Evolutionary conservation across 1,284 basidiomycete species (phyloP).

Genomic region (Fomitopsis schrenkii): DNA sequence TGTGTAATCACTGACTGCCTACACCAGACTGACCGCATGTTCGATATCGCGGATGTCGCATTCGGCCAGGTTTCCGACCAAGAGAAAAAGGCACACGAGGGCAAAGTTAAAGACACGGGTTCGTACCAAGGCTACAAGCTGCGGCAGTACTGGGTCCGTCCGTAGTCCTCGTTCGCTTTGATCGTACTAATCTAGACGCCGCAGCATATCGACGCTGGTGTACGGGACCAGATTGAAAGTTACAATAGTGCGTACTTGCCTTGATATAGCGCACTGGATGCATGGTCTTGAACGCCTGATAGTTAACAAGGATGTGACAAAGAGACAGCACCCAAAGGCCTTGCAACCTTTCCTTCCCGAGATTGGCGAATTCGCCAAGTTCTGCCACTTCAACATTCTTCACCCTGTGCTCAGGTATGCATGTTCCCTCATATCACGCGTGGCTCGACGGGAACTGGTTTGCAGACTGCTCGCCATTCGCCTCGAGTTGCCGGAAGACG

Average conservation of each 20-base stretch:
- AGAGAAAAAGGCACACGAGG: constrained; percentile 53
- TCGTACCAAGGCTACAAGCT: constrained; percentile 61
- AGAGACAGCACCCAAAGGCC: constrained; percentile 42
- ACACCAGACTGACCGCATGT: constrained; percentile 39
- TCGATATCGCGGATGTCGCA: constrained; percentile 57
- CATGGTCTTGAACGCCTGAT: background rate
- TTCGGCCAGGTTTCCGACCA: constrained; percentile 44
- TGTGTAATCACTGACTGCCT: background rate
- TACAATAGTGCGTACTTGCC: constrained; percentile 43
- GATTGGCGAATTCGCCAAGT: constrained; percentile 44
- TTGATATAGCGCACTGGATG: background rate
- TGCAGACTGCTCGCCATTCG: constrained; percentile 41
- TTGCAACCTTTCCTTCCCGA: constrained; percentile 56
- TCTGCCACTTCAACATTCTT: constrained; percentile 49
- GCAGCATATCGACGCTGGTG: constrained; percentile 51
- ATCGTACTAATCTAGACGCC: background rate
- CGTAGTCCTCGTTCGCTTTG: no score
- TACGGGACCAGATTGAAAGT: constrained; percentile 54
- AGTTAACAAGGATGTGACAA: constrained; percentile 49
- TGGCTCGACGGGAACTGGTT: constrained; percentile 21
- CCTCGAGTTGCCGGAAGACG: constrained; percentile 30
- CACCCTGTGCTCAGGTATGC: constrained; percentile 46
- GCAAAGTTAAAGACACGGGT: constrained; percentile 44
- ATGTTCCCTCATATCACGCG: constrained; percentile 30
- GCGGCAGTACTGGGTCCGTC: constrained; percentile 23